These are phyloP conservation scores for Phytophthora parvispora DNA, from an alignment of 352 stramenopile genomes.

Conservation along the genomic window DNA sequence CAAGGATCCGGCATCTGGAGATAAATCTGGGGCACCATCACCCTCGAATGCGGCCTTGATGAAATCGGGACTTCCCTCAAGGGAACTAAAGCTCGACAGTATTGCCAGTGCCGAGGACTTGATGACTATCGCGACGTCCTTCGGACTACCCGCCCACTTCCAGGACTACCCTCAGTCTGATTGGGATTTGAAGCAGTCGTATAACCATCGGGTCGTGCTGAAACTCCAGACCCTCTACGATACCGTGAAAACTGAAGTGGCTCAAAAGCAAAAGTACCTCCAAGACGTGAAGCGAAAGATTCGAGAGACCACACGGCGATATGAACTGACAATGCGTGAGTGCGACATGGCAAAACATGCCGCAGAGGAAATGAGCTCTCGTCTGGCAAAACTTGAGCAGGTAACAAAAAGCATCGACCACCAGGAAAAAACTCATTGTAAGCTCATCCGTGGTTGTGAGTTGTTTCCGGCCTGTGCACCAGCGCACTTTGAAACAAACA, in stretches of 20 bases:
- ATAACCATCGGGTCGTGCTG: conserved; percentile 82
- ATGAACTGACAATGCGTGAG: conserved; percentile 77
- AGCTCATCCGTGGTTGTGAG: conserved; percentile 73
- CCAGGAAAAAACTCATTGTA: conserved; percentile 79
- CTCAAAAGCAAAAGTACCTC: conserved; percentile 72
- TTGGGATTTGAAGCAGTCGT: conserved; percentile 81
- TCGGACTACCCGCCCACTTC: conserved; percentile 74
- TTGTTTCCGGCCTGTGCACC: conserved; percentile 69
- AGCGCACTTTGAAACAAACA: conserved; percentile 65
- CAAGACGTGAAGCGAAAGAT: conserved; percentile 73
- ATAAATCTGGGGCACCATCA: neutral
- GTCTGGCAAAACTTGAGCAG: conserved; percentile 74
- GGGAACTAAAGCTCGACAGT: conserved; percentile 36
- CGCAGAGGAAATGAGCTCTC: conserved; percentile 77
- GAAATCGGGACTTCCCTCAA: conserved; percentile 18
- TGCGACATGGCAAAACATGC: conserved; percentile 84
- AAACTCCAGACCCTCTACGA: conserved; percentile 85
- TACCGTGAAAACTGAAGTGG: conserved; percentile 63
- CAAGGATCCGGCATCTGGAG: neutral
- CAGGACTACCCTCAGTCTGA: conserved; percentile 86
- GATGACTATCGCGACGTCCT: conserved; percentile 50
- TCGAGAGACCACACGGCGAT: conserved; percentile 63
- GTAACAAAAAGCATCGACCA: conserved; percentile 72
- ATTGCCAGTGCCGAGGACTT: conserved; percentile 25
- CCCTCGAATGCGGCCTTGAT: neutral